Base-by-base conservation (phyloP, 1,139 yeast genomes). In the Zygotorulaspora mrakii region DNA sequence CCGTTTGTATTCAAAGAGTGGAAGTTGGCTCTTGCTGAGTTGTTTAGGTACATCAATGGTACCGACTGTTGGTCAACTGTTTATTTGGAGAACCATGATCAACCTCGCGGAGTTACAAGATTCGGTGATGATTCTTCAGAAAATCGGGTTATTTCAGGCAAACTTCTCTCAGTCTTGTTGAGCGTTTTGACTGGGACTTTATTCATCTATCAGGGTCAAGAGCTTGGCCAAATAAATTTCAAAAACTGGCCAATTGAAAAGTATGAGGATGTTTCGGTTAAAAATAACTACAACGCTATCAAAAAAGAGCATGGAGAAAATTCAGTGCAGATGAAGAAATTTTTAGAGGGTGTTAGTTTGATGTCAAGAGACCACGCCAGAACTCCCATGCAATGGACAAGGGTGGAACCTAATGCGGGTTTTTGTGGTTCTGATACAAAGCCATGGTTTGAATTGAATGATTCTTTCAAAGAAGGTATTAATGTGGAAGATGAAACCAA, bases 61-160 rank as follows among this genome's bases (percentile, higher is more conserved):
- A 67, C 73, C 4, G 80, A 74, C 53, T 77, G 76, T n/a, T 76
- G 82, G 82, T 62, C 74, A n/a, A 70, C 81, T 16, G 70, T 66
- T 8, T 76, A 71, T 58, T 57, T 70, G 41, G 82, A 77, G 57
- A 77, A 76, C 55, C 82, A 77, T 54, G 82, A 77, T 59, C 78
- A 73, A 48, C 73, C 81, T 8, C 65, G 81, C 49, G 63, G 70
- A 17, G 68, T 74, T 21, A 61, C 77, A 12, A 66, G 80, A 48
- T 75, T 75, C 50, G 79, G 76, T 32, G 66, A 70, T 54, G 68
- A 66, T 36, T 52, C 67, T 27, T 63, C 65, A 17, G 59, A 66
- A 40, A 64, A 55, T 48, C 49, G 62, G 24, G 53, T 42, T 27
- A 53, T 60, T 42, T 67, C 76, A 20, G 75, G 75, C 14, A 75